Conservation (phyloP, 2,329 filamentous ascomycete genomes). For the Aureobasidium lini region DNA sequence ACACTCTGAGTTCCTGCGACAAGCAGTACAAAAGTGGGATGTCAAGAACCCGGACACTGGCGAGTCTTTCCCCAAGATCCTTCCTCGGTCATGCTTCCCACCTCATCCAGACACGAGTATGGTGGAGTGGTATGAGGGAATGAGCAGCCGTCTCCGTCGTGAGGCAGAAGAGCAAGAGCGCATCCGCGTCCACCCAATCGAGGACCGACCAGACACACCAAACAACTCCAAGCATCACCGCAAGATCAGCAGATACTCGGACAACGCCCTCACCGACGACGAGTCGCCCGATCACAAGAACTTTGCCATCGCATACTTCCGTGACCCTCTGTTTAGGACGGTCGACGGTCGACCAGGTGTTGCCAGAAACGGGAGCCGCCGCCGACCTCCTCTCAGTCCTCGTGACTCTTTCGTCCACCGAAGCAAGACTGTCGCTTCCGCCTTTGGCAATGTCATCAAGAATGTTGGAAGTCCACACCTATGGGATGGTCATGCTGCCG, state of each 20-base stretch:
- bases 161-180: slow-evolving; percentile 47
- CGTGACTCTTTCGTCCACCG: slow-evolving; percentile 28
- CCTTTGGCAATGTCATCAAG: slow-evolving; percentile 28
- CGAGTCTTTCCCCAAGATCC: slow-evolving; percentile 48
- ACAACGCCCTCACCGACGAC: slow-evolving; percentile 16
- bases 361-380: slow-evolving; percentile 32
- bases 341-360: slow-evolving; percentile 36
- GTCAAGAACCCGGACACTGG: slow-evolving; percentile 64
- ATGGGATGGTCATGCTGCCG: slow-evolving; percentile 26
- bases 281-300: slow-evolving; percentile 33
- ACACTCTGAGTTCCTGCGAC: slow-evolving; percentile 76
- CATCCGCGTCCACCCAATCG: slow-evolving; percentile 15
- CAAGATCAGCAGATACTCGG: slow-evolving; percentile 15
- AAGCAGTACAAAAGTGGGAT: slow-evolving; percentile 68
- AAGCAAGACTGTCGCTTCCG: slow-evolving; percentile 29
- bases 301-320: slow-evolving; percentile 41
- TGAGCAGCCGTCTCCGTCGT: slow-evolving; percentile 61
- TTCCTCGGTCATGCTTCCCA: slow-evolving; percentile 66
- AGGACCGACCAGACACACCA: slow-evolving; percentile 19
- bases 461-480: slow-evolving; percentile 30
- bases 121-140: slow-evolving; percentile 74
- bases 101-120: slow-evolving; percentile 68
- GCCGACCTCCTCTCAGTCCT: slow-evolving; percentile 23
- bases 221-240: slow-evolving; percentile 11
- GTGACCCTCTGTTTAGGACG: slow-evolving; percentile 42